Conservation (phyloP, 495 filamentous ascomycete species). For the Talaromyces ruber region DNA sequence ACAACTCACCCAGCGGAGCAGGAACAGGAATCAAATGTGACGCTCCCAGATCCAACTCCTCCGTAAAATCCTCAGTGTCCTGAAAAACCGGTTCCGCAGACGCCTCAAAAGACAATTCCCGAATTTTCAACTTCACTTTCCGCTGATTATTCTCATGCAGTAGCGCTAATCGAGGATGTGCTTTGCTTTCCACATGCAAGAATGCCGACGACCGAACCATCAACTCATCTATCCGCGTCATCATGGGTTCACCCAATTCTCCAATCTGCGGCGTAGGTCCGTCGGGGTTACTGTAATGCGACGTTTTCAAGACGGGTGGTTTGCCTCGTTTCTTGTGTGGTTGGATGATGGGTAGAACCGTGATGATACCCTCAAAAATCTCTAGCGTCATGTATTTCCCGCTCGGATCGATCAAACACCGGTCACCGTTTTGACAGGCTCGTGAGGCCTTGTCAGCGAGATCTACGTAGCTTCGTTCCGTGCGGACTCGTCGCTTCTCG, state of each 20-base stretch:
- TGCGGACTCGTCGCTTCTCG: slow-evolving; percentile 50
- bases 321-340: slow-evolving; percentile 50
- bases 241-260: slow-evolving; percentile 58
- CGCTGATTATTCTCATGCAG: slow-evolving; percentile 68
- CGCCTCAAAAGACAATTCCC: slow-evolving; percentile 43
- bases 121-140: slow-evolving; percentile 53
- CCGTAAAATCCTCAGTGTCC: slow-evolving; percentile 37
- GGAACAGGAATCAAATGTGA: slow-evolving; percentile 79
- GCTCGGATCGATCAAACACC: slow-evolving; percentile 75
- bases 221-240: slow-evolving; percentile 74
- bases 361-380: slow-evolving; percentile 82
- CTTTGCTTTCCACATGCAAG: slow-evolving; percentile 55
- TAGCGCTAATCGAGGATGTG: slow-evolving; percentile 70
- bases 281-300: slow-evolving; percentile 21
- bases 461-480: slow-evolving; percentile 62
- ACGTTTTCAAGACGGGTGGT: slow-evolving; percentile 14
- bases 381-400: slow-evolving; percentile 76
- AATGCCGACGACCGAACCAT: slow-evolving; percentile 78
- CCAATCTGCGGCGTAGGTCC: slow-evolving; percentile 28
- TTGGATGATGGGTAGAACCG: slow-evolving; percentile 60
- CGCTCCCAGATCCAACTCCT: slow-evolving; percentile 64
- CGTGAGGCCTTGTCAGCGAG: slow-evolving; percentile 70
- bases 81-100: slow-evolving; percentile 44
- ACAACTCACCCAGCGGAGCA: slow-evolving; percentile 42
- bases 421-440: slow-evolving; percentile 65